Evolutionary conservation across 169 alveolate genomes (phyloP).

Genomic region (Eimeria necatrix): DNA sequence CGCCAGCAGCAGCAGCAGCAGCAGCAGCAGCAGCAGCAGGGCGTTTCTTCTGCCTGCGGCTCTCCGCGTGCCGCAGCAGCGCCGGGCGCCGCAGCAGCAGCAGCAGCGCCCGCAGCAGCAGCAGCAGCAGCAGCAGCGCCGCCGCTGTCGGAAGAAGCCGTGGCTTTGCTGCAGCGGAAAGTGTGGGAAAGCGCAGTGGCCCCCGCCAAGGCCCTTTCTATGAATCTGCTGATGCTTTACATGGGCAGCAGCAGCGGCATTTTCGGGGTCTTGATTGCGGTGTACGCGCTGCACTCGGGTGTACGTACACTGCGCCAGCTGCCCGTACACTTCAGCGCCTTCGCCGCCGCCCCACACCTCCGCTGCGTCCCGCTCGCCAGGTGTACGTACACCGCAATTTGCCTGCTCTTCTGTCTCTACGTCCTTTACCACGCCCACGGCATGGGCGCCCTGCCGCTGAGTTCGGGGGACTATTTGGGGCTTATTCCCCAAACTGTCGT

Average conservation of each 20-base stretch:
- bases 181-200: conserved; percentile 30
- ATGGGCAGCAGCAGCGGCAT: conserved; percentile 52
- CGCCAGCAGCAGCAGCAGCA: conserved; percentile 59
- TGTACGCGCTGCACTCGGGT: conserved; percentile 25
- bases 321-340: neutral
- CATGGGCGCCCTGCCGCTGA: conserved; percentile 29
- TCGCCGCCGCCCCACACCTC: neutral
- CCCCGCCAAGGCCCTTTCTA: conserved; percentile 28
- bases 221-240: conserved; percentile 40
- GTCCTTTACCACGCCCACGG: neutral
- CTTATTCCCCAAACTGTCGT: conserved; percentile 41
- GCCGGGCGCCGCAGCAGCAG: neutral
- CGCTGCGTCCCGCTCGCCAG: neutral
- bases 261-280: conserved; percentile 8
- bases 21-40: conserved; percentile 37
- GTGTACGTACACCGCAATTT: conserved; percentile 9
- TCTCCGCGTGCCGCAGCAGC: neutral
- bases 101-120: conserved; percentile 11
- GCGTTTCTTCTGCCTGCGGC: neutral
- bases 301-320: neutral
- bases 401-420: neutral
- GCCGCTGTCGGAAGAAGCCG: neutral
- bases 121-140: neutral
- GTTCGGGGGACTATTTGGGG: conserved; percentile 14
- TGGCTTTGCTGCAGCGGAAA: conserved; percentile 45